Base-by-base conservation (phyloP, 345 rosid genomes). In the Gossypium arboreum region DNA sequence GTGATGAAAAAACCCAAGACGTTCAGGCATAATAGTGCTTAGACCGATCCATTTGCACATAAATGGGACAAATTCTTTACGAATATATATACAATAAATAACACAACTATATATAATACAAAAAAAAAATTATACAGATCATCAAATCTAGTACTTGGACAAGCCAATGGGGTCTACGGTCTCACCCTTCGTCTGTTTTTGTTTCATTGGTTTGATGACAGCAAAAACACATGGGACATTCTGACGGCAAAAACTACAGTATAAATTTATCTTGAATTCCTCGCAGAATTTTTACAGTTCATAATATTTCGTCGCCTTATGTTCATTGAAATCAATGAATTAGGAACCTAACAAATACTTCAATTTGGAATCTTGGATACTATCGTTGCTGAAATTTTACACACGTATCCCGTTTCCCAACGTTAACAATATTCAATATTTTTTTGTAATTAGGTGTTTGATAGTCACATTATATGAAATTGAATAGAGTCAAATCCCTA, bases 281-380 rank as follows among this genome's bases (percentile, higher is more conserved):
- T 67, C 17, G 0, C 73, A 48, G 78, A 2, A 56, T 69, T 73
- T 55, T n/a, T 45, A 24, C 57, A 77, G 61, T 34, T 74, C 68
- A 6, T 24, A 10, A 6, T 24, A 10, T 63, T 63, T 70, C 54
- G 69, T 81, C 69, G 24, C 15, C 15, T 3, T 2, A 39, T 6
- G 73, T 22, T 10, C 25, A 41, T 69, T 17, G 59, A 24, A 68
- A 22, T 3, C 1, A 68, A 68, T 68, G 18, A 48, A 68, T 25
- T 68, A 25, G 27, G 58, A 48, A 51, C 73, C 45, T 17, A 69
- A 51, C 45, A 16, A 48, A 12, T 24, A 20, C 68, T 71, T 24
- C 51, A 56, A 7, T 16, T 61, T 29, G 76, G 76, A 80, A 78
- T 78, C 76, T 41, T 54, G 27, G 27, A 47, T 29, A 27, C 58